Evolutionary conservation across 2,329 filamentous ascomycete species (phyloP).

Genomic region (Neoscytalidium dimidiatum): DNA sequence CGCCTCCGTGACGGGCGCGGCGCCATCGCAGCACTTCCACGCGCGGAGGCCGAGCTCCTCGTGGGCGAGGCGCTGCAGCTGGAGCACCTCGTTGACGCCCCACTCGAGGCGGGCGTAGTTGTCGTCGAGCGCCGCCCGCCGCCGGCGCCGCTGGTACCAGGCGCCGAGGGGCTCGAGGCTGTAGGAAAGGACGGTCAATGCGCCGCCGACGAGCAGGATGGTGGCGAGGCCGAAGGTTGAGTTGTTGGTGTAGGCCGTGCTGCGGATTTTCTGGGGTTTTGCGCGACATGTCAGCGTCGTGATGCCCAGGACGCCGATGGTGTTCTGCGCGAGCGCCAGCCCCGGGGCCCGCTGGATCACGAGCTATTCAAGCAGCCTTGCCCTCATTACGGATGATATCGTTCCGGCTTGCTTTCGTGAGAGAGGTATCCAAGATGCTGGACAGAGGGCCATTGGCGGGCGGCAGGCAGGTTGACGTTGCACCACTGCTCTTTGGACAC

Average conservation of each 20-base stretch:
- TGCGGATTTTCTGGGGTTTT: constrained; percentile 17
- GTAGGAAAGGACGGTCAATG: constrained; percentile 28
- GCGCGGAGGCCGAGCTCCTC: constrained; percentile 17
- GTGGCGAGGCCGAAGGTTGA: constrained; percentile 28
- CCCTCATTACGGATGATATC: not conserved
- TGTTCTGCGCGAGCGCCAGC: not conserved
- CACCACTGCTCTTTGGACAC: constrained; percentile 13
- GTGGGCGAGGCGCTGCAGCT: constrained; percentile 21
- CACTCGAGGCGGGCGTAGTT: constrained; percentile 22
- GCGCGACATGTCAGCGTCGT: not conserved
- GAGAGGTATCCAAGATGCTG: not conserved
- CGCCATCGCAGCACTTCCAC: constrained; percentile 19
- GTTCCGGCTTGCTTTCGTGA: not conserved
- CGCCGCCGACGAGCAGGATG: constrained; percentile 25
- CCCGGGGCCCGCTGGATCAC: not conserved
- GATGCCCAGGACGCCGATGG: not conserved
- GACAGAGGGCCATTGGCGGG: not conserved
- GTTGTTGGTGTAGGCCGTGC: constrained; percentile 23
- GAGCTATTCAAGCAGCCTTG: not conserved
- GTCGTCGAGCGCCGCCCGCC: too few species aligned
- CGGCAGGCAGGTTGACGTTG: constrained; percentile 16
- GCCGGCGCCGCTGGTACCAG: constrained; percentile 18
- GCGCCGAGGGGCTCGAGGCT: not conserved
- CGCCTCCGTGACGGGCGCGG: constrained; percentile 8
- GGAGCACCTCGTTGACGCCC: constrained; percentile 19